These are phyloP conservation scores for Lathyrus oleraceus DNA, from an alignment of 306 rosid genomes.

Conservation along the genomic window DNA sequence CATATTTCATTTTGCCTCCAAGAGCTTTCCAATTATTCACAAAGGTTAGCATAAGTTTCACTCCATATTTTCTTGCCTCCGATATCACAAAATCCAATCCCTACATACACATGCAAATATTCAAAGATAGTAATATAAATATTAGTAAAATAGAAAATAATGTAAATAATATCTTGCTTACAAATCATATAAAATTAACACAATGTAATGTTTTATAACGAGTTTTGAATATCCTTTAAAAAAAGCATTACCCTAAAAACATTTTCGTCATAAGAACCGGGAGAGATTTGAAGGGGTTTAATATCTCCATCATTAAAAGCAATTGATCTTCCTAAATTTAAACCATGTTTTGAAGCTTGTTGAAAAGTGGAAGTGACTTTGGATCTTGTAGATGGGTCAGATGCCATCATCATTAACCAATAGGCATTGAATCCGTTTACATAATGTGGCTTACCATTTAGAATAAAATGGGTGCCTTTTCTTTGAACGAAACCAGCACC, in stretches of 20 bases:
- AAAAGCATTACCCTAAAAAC: conserved; percentile 28
- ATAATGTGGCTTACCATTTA: conserved; percentile 36
- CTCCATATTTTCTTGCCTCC: conserved; percentile 33
- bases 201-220: no score
- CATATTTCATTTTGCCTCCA: conserved; percentile 26
- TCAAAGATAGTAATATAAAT: no score
- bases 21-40: conserved; percentile 27
- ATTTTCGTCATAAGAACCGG: conserved; percentile 40
- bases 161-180: no score
- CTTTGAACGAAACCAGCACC: conserved; percentile 35
- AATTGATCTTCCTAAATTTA: conserved; percentile 42
- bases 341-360: conserved; percentile 40
- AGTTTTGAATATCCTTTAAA: no score
- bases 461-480: conserved; percentile 40
- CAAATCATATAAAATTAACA: no score
- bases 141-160: no score
- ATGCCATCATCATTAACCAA: conserved; percentile 57
- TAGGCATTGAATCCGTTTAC: conserved; percentile 61
- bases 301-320: conserved; percentile 46
- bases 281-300: conserved; percentile 39
- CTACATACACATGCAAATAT: neutral
- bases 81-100: conserved; percentile 33
- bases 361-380: conserved; percentile 41
- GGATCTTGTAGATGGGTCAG: conserved; percentile 44
- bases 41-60: conserved; percentile 8